Percentiles rank a stretch among this genome's conserved stretches.
phyloP scores from a whole-genome alignment of 441 rosid genomes.

The Euphorbia corollata region DNA sequence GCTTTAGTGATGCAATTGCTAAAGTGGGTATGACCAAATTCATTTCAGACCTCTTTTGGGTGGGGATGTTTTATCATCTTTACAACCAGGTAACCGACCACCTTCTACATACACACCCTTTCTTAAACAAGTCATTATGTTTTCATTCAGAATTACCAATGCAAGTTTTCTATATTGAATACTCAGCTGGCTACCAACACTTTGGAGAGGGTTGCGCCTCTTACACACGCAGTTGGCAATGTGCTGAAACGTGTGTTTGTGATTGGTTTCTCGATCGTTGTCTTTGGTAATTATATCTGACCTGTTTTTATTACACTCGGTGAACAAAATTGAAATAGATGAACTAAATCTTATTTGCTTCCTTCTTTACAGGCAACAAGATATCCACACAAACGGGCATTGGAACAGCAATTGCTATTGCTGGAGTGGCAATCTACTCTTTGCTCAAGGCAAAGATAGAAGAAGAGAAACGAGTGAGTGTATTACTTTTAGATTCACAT shows the following conservation, averaged over 20 bases:
- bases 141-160: conserved; percentile 5
- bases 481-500: not conserved
- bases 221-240: conserved; percentile 92
- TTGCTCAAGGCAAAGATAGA: conserved; percentile 78
- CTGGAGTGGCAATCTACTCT: conserved; percentile 84
- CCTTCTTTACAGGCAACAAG: conserved; percentile 57
- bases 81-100: conserved; percentile 65
- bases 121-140: not conserved
- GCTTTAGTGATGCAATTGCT: conserved; percentile 65
- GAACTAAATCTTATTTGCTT: not conserved
- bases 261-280: conserved; percentile 75
- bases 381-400: conserved; percentile 82
- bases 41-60: conserved; percentile 86
- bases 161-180: not conserved
- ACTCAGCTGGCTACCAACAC: conserved; percentile 87
- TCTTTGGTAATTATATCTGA: conserved; percentile 46
- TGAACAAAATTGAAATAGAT: not conserved
- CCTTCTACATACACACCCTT: not conserved
- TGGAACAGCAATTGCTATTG: conserved; percentile 74
- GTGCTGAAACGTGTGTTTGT: conserved; percentile 95
- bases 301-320: not conserved
- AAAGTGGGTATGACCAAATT: conserved; percentile 84
- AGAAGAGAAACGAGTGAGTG: conserved; percentile 78
- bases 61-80: conserved; percentile 94
- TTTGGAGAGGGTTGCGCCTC: conserved; percentile 92